These are phyloP conservation scores for Ganoderma lucidum DNA, from an alignment of 1,284 basidiomycete genomes.

Conservation along the genomic window DNA sequence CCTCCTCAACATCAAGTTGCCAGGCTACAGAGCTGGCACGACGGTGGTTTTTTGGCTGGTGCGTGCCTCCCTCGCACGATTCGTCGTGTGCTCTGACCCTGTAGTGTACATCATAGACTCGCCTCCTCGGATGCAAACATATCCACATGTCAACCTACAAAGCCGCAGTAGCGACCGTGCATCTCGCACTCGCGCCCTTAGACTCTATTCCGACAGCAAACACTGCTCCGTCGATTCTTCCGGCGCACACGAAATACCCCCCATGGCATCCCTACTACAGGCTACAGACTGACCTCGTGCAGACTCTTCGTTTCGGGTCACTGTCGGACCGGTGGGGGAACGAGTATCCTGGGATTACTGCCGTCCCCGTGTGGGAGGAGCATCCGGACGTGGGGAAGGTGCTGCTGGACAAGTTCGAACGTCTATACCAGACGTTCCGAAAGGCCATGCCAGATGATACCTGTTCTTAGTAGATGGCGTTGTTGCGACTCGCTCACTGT, in stretches of 20 bases:
- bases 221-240: constrained; percentile 21
- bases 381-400: constrained; percentile 51
- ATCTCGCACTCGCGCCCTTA: constrained; percentile 65
- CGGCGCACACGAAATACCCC: constrained; percentile 25
- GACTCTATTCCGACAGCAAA: constrained; percentile 47
- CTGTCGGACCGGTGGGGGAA: constrained; percentile 63
- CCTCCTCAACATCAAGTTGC: constrained; percentile 30
- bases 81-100: neutral
- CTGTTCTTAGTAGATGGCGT: neutral
- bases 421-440: constrained; percentile 47
- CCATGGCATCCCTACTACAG: constrained; percentile 26
- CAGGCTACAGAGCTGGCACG: constrained; percentile 52
- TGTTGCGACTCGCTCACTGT: too few species aligned
- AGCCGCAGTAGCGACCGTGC: constrained; percentile 70
- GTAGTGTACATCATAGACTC: neutral
- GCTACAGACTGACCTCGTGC: constrained; percentile 20
- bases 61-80: constrained; percentile 41
- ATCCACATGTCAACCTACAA: constrained; percentile 68
- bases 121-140: constrained; percentile 64
- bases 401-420: constrained; percentile 65
- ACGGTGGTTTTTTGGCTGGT: constrained; percentile 76
- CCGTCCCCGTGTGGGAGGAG: constrained; percentile 60
- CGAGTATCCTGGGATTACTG: constrained; percentile 56
- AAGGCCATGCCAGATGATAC: neutral
- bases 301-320: constrained; percentile 61